These are phyloP conservation scores for Actinomortierella ambigua DNA, from an alignment of 371 early-diverging fungal genomes.

Conservation along the genomic window DNA sequence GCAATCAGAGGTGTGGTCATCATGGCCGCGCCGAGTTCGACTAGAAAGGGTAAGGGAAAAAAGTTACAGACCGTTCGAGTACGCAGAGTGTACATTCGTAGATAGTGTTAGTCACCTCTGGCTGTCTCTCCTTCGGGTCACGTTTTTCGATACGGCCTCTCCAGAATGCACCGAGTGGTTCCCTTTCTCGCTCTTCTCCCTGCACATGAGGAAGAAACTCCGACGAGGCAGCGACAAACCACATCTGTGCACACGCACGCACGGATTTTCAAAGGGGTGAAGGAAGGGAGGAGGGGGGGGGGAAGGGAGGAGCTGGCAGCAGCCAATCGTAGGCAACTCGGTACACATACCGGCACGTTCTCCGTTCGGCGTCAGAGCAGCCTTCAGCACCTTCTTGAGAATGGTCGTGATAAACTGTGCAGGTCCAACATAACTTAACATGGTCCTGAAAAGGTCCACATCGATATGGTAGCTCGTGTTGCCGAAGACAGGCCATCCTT, in stretches of 20 bases:
- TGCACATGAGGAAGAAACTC: too few relatives aligned
- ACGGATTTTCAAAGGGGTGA: background rate
- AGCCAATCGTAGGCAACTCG: background rate
- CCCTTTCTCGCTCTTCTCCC: too few relatives aligned
- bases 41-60: background rate
- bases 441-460: constrained; percentile 35
- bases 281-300: too few relatives aligned
- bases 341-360: constrained; percentile 31
- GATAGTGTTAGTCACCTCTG: too few relatives aligned
- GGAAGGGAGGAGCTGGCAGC: too few relatives aligned
- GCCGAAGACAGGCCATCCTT: constrained; percentile 33
- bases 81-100: too few relatives aligned
- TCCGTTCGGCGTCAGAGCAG: constrained; percentile 27
- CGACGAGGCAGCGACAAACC: too few relatives aligned
- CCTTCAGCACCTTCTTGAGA: constrained; percentile 28
- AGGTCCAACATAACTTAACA: constrained; percentile 27
- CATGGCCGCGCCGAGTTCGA: constrained; percentile 43
- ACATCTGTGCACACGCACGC: too few relatives aligned
- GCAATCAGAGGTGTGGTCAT: constrained; percentile 35
- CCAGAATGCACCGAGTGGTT: too few relatives aligned
- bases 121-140: too few relatives aligned
- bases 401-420: constrained; percentile 32
- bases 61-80: too few relatives aligned
- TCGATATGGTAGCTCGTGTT: constrained; percentile 37
- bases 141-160: too few relatives aligned